Percentiles rank a stretch among this genome's conserved stretches.
These are phyloP conservation scores for Cystoisospora suis DNA, from an alignment of 169 alveolate genomes.

Conservation along the genomic window DNA sequence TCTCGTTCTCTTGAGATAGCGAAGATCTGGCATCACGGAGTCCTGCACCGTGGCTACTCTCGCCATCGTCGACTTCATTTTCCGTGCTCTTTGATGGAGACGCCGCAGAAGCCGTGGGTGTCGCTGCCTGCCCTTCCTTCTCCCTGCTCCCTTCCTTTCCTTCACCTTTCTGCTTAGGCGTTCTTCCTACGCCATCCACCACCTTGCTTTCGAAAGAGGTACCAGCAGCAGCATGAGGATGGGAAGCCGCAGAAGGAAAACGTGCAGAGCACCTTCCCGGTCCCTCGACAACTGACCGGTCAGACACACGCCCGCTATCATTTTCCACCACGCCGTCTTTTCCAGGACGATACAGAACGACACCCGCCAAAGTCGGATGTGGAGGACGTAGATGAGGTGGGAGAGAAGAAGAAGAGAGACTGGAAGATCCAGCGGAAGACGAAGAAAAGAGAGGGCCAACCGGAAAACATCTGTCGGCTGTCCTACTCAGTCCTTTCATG, in stretches of 20 bases:
- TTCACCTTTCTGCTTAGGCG: too few species aligned
- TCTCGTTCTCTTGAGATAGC: too few species aligned
- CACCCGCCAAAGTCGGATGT: slow-evolving; percentile 24
- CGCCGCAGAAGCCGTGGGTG: too few species aligned
- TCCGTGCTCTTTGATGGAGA: too few species aligned
- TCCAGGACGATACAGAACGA: too few species aligned
- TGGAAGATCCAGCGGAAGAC: slow-evolving; percentile 7
- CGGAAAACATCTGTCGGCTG: slow-evolving; percentile 9
- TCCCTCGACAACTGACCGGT: neutral
- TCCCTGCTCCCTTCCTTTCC: too few species aligned
- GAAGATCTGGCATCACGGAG: too few species aligned
- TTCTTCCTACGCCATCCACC: too few species aligned
- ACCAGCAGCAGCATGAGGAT: neutral
- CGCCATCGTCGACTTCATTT: too few species aligned
- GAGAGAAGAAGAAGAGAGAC: slow-evolving; percentile 21
- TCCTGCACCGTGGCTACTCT: too few species aligned
- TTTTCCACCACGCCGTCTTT: too few species aligned
- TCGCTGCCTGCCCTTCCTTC: too few species aligned
- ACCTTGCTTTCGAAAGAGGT: neutral
- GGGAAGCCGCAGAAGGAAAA: neutral
- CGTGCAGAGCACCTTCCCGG: neutral
- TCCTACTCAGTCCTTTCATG: slow-evolving; percentile 42
- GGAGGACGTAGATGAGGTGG: slow-evolving; percentile 60
- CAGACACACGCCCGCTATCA: neutral
- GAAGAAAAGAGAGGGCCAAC: slow-evolving; percentile 35